Conservation (phyloP, 805 yeast genomes). For the Ogataea zsoltii region DNA sequence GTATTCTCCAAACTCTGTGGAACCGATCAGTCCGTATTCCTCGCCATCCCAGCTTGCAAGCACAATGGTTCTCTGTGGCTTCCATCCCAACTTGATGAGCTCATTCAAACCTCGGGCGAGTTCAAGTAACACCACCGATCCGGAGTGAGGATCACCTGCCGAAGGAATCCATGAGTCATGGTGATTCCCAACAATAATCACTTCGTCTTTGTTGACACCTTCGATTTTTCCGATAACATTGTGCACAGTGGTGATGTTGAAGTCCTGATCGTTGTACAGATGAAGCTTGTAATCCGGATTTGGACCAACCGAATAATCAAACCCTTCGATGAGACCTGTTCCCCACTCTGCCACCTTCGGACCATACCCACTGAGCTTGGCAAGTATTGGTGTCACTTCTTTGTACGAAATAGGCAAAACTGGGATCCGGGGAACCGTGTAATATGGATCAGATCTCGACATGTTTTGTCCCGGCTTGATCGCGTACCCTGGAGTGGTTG, state of each 20-base stretch:
- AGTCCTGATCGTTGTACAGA: slow-evolving; percentile 61
- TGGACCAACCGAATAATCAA: slow-evolving; percentile 39
- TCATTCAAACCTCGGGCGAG: slow-evolving; percentile 59
- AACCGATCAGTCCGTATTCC: slow-evolving; percentile 70
- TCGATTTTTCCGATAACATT: slow-evolving; percentile 63
- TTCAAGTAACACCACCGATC: slow-evolving; percentile 66
- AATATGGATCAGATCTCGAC: slow-evolving; percentile 48
- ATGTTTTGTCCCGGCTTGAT: slow-evolving; percentile 57
- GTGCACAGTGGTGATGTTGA: slow-evolving; percentile 58
- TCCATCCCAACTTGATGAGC: slow-evolving; percentile 60
- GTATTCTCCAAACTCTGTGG: slow-evolving; percentile 77
- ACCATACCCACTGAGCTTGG: slow-evolving; percentile 61
- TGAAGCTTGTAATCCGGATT: slow-evolving; percentile 45
- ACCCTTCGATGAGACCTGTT: slow-evolving; percentile 36
- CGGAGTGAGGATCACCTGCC: slow-evolving; percentile 79
- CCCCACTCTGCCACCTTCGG: slow-evolving; percentile 33
- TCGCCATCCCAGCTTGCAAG: slow-evolving; percentile 84
- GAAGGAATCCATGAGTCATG: slow-evolving; percentile 82
- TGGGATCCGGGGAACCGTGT: slow-evolving; percentile 64
- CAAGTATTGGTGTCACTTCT: slow-evolving; percentile 64
- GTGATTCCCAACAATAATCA: slow-evolving; percentile 70
- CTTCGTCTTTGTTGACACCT: slow-evolving; percentile 55
- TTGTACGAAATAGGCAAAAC: slow-evolving; percentile 65
- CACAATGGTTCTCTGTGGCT: slow-evolving; percentile 67
- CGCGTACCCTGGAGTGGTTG: slow-evolving; percentile 72